Base-by-base conservation (phyloP, 805 yeast genomes). In the Candida xyloterini region DNA sequence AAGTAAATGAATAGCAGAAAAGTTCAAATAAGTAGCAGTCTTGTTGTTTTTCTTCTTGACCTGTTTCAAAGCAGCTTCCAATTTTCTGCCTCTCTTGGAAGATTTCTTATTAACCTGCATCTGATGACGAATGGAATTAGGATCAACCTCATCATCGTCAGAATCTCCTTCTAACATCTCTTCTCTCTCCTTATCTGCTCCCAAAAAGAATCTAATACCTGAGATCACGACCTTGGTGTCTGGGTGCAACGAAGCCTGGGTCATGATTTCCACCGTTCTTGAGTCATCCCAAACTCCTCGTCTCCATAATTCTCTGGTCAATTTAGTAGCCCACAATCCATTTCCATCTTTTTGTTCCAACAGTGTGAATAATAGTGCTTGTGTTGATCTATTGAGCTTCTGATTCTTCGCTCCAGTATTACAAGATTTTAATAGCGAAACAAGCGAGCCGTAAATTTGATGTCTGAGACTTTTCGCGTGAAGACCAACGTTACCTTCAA, bases 221-320 rank as follows among this genome's bases (percentile, higher is more conserved):
- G 97, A 84, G 39, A 84, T 69, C 6, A 95, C 83, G 33, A 93
- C 93, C 65, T 93, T 93, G 11, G 73, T 69, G 54, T 93, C 95
- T 11, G 83, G 81, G 56, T 89, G 96, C 46, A 87, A 65, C 2
- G 97, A 88, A 1, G 98, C 97, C 53, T 88, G 93, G 1, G 95
- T 83, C 98, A 93, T 90, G 56, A 93, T 79, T 63, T 93, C 99
- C n/a, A 93, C 95, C 0, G 98, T 84, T 55, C 97, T 73, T 0
- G 95, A 77, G 61, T 93, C 99, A 62, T 89, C 97, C 99, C 99
- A 93, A 43, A 93, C 85, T 57, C 95, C 95, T 59, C 98, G 76
- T 68, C 96, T 78, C 99, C 99, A 93, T 36, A 93, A 69, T 62
- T 93, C 98, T 59, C 98, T 77, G 5, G 97, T 89, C 42, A 93